Percentiles rank a stretch among this genome's conserved stretches.
Conservation (phyloP, 2,329 filamentous ascomycete species). For the Aspergillus sp. region DNA sequence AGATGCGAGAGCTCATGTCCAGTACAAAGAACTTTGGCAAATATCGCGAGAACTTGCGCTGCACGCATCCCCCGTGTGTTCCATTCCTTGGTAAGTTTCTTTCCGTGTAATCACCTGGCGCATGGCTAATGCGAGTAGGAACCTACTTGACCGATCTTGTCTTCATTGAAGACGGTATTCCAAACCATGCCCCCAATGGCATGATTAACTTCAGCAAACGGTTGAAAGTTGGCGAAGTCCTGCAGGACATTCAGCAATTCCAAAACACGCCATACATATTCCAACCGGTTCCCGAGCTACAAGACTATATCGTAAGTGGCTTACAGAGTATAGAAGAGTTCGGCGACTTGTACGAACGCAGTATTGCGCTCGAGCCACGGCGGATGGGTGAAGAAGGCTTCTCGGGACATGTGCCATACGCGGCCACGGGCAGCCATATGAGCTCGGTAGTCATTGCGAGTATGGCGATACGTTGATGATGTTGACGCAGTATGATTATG, state of each 20-base stretch:
- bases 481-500: not conserved
- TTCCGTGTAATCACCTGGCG: slow-evolving; percentile 6
- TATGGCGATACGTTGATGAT: slow-evolving; percentile 7
- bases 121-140: slow-evolving; percentile 44
- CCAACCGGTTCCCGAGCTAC: slow-evolving; percentile 76
- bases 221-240: slow-evolving; percentile 11
- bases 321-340: slow-evolving; percentile 88
- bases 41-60: slow-evolving; percentile 64
- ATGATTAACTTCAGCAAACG: slow-evolving; percentile 52
- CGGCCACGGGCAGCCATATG: slow-evolving; percentile 11
- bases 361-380: slow-evolving; percentile 77
- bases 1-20: slow-evolving; percentile 82
- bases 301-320: slow-evolving; percentile 70
- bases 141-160: slow-evolving; percentile 92
- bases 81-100: slow-evolving; percentile 74
- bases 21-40: slow-evolving; percentile 77
- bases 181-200: slow-evolving; percentile 83
- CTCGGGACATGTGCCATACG: slow-evolving; percentile 47
- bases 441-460: slow-evolving; percentile 12
- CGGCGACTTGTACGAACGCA: slow-evolving; percentile 96
- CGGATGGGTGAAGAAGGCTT: slow-evolving; percentile 87
- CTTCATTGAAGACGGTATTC: slow-evolving; percentile 95
- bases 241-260: slow-evolving; percentile 69
- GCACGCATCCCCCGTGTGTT: slow-evolving; percentile 86
- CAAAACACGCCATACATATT: slow-evolving; percentile 86